phyloP scores from a whole-genome alignment of 768 basidiomycete species.

The Pleurotus tuoliensis region DNA sequence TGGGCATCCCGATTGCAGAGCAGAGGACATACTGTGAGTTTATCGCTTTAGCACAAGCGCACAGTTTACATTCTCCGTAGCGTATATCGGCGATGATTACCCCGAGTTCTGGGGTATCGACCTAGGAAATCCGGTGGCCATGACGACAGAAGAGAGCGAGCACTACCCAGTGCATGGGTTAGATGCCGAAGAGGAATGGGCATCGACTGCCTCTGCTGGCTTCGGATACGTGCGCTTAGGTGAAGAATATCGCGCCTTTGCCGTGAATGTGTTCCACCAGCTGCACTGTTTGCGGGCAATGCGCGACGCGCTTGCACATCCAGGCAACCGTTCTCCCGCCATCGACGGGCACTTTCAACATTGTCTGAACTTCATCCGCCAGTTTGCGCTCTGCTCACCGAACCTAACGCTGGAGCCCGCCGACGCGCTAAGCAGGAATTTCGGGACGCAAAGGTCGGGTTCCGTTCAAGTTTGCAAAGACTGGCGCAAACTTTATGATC shows the following conservation, averaged over 20 bases:
- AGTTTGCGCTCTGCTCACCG: slow-evolving; percentile 17
- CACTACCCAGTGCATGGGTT: slow-evolving; percentile 21
- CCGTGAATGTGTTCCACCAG: slow-evolving; percentile 29
- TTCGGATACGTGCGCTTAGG: slow-evolving; percentile 28
- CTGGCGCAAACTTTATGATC: slow-evolving; percentile 19
- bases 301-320: slow-evolving; percentile 8
- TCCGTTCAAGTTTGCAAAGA: slow-evolving; percentile 21
- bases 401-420: slow-evolving; percentile 17
- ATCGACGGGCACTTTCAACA: slow-evolving; percentile 15
- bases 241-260: slow-evolving; percentile 22
- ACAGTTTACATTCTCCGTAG: slow-evolving; percentile 10
- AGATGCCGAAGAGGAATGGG: slow-evolving; percentile 23
- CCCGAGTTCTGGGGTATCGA: slow-evolving; percentile 22
- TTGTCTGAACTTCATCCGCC: slow-evolving; percentile 19
- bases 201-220: slow-evolving; percentile 20
- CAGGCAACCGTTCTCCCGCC: neutral
- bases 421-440: slow-evolving; percentile 14
- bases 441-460: slow-evolving; percentile 12
- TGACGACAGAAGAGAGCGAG: slow-evolving; percentile 25
- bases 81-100: slow-evolving; percentile 25
- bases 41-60: neutral
- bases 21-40: neutral
- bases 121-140: slow-evolving; percentile 11
- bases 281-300: slow-evolving; percentile 28
- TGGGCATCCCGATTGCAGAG: neutral